These are phyloP conservation scores for Mycena capillaripes DNA, from an alignment of 768 basidiomycete species.

Conservation along the genomic window DNA sequence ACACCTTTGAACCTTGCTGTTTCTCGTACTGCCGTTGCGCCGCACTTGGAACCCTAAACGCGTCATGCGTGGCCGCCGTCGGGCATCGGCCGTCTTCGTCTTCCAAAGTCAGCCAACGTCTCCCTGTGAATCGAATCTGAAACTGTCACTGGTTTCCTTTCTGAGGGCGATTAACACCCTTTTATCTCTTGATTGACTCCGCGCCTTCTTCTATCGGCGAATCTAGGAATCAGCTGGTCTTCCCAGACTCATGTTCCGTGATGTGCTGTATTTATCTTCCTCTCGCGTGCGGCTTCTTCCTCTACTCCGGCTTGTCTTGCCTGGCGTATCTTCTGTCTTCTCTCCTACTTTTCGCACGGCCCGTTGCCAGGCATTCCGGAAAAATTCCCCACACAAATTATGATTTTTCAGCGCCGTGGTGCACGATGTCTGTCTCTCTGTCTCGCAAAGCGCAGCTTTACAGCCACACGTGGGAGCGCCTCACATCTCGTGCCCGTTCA, in stretches of 20 bases:
- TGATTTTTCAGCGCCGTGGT: not conserved
- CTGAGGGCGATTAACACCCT: not conserved
- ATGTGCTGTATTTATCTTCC: not conserved
- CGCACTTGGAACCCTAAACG: conserved; percentile 8
- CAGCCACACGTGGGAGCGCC: not conserved
- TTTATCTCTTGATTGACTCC: not conserved
- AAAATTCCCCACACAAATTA: not conserved
- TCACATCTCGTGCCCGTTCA: not conserved
- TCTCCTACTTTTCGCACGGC: not conserved
- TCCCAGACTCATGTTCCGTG: not conserved
- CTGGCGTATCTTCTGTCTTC: not conserved
- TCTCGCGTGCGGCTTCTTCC: not conserved
- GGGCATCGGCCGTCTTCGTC: not conserved
- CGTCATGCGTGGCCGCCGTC: conserved; percentile 1
- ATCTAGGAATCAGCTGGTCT: conserved; percentile 2
- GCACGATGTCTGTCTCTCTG: not conserved
- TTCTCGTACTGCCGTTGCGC: not conserved
- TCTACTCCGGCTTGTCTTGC: not conserved
- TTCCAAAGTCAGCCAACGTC: not conserved
- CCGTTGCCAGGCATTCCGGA: not conserved
- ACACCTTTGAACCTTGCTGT: not conserved
- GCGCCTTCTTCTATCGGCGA: conserved; percentile 1
- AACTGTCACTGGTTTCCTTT: not conserved
- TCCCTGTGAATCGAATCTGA: not conserved
- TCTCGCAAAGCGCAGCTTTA: not conserved